Evolutionary conservation across 805 yeast species (phyloP).

Genomic region (Saturnispora bothae): DNA sequence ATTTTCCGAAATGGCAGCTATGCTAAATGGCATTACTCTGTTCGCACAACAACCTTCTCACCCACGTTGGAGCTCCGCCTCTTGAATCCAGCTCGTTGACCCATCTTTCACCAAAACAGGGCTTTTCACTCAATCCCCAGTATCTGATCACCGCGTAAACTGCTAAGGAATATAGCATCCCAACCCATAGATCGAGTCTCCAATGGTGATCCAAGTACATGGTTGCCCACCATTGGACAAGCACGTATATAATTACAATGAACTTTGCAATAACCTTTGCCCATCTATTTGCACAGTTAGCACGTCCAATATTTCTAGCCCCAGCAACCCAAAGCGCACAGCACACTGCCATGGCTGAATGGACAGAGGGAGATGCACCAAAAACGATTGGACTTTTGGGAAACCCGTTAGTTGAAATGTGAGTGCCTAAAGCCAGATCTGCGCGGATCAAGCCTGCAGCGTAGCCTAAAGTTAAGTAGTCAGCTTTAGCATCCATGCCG

Average conservation of each 20-base stretch:
- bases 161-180: slow-evolving; percentile 40
- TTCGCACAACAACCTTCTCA: no score
- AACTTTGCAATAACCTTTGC: slow-evolving; percentile 17
- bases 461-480: slow-evolving; percentile 54
- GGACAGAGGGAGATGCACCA: slow-evolving; percentile 68
- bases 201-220: slow-evolving; percentile 67
- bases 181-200: slow-evolving; percentile 49
- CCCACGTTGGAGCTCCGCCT: no score
- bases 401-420: slow-evolving; percentile 49
- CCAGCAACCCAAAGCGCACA: slow-evolving; percentile 1
- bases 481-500: slow-evolving; percentile 43
- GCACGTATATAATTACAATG: slow-evolving; percentile 34
- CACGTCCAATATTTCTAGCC: background rate
- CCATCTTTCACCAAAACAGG: background rate
- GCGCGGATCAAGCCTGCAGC: slow-evolving; percentile 63
- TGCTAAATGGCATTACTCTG: no score
- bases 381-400: slow-evolving; percentile 61
- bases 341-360: slow-evolving; percentile 53
- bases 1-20: no score
- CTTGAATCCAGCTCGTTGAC: background rate
- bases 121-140: background rate
- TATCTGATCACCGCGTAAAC: background rate
- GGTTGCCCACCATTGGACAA: slow-evolving; percentile 66
- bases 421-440: slow-evolving; percentile 54
- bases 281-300: background rate